Evolutionary conservation across 768 basidiomycete species (phyloP).

Genomic region (Hygrocybe coccinea): DNA sequence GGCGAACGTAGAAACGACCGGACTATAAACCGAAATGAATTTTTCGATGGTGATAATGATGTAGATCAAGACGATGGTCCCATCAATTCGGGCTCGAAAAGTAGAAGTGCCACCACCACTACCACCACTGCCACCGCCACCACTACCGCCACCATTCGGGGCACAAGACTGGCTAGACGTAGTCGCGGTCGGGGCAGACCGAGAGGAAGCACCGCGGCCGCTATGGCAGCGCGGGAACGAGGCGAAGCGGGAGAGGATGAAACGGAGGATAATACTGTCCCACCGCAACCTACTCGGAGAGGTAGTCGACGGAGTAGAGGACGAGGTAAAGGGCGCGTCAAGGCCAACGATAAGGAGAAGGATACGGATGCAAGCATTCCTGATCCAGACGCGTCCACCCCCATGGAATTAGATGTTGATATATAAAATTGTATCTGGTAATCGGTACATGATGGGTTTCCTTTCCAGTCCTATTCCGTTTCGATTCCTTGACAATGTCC

Average conservation of each 20-base stretch:
- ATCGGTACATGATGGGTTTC: too few species aligned
- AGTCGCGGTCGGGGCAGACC: constrained; percentile 30
- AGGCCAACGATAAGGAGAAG: constrained; percentile 28
- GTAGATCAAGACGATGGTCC: constrained; percentile 46
- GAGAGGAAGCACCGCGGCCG: constrained; percentile 22
- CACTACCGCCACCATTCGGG: too few species aligned
- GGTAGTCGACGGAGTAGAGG: constrained; percentile 32
- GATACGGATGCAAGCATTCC: constrained; percentile 26
- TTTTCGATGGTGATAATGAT: constrained; percentile 69
- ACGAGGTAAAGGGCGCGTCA: constrained; percentile 30
- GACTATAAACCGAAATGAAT: constrained; percentile 58
- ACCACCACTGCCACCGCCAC: constrained; percentile 12
- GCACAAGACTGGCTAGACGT: constrained; percentile 21
- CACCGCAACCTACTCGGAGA: constrained; percentile 29
- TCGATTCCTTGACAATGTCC: too few species aligned
- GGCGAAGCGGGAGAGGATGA: constrained; percentile 28
- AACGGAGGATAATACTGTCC: constrained; percentile 30
- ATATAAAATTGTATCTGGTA: neutral
- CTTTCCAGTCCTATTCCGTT: too few species aligned
- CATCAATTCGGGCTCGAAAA: neutral
- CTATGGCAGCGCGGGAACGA: neutral
- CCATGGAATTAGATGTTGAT: constrained; percentile 21
- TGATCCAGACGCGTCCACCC: constrained; percentile 23
- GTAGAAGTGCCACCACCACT: constrained; percentile 7
- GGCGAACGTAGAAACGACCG: constrained; percentile 55